phyloP scores from a whole-genome alignment of 441 rosid genomes.

The Erodium moschatum region DNA sequence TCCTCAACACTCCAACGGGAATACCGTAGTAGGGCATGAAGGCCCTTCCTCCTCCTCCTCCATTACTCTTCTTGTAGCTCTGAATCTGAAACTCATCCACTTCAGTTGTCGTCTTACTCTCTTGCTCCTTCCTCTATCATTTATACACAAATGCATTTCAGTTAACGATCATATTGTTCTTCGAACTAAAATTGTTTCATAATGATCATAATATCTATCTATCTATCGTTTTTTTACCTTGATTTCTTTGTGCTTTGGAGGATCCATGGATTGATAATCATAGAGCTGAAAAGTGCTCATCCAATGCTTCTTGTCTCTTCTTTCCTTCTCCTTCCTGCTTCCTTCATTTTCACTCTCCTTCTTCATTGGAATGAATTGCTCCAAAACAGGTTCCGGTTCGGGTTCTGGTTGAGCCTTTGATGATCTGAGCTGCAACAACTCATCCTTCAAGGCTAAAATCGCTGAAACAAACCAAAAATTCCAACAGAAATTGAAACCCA shows the following conservation, averaged over 20 bases:
- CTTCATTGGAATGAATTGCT: conserved; percentile 69
- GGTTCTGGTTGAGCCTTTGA: conserved; percentile 16
- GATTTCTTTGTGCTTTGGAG: conserved; percentile 32
- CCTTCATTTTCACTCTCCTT: conserved; percentile 26
- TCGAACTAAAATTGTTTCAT: not conserved
- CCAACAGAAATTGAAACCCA: not conserved
- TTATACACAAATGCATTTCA: conserved; percentile 7
- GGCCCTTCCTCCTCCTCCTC: conserved; percentile 17
- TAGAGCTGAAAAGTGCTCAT: conserved; percentile 71
- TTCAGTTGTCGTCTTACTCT: conserved; percentile 15
- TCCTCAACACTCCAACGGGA: conserved; percentile 16
- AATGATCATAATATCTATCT: not conserved
- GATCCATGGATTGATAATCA: conserved; percentile 26
- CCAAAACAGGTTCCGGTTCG: conserved; percentile 38
- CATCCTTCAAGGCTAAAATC: conserved; percentile 48
- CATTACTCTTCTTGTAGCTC: conserved; percentile 25
- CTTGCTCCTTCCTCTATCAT: conserved; percentile 37
- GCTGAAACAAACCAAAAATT: conserved; percentile 38
- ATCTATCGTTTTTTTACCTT: conserved; percentile 40
- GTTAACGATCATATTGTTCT: not conserved
- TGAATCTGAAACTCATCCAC: conserved; percentile 28
- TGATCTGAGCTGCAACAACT: conserved; percentile 31
- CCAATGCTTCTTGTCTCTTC: conserved; percentile 52
- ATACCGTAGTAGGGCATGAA: conserved; percentile 35
- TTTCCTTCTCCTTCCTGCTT: conserved; percentile 31